These are phyloP conservation scores for Calvatia gigantea DNA, from an alignment of 768 basidiomycete species.

Conservation along the genomic window DNA sequence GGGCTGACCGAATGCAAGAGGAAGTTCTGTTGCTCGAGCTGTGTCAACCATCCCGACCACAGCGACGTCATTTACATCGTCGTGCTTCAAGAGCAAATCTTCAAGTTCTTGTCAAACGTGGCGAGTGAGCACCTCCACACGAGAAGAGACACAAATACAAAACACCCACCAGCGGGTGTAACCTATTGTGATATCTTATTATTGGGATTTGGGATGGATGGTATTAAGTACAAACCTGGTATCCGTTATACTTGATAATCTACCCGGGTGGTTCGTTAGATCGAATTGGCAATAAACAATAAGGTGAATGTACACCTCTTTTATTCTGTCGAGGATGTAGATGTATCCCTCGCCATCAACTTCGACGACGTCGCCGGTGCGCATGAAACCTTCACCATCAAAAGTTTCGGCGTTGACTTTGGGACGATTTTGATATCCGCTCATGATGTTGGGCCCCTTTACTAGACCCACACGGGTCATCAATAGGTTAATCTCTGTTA, in stretches of 20 bases:
- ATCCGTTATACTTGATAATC: slow-evolving; percentile 5
- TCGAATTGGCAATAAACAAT: neutral
- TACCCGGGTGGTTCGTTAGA: neutral
- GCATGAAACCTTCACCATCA: slow-evolving; percentile 1
- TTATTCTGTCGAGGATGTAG: slow-evolving; percentile 2
- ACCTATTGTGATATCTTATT: neutral
- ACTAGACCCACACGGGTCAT: neutral
- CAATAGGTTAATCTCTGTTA: neutral
- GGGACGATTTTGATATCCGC: neutral
- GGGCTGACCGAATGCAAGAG: neutral
- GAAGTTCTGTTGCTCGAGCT: neutral
- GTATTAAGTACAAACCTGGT: neutral
- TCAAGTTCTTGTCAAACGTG: neutral
- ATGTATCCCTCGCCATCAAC: neutral
- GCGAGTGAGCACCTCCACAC: neutral
- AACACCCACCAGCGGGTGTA: neutral
- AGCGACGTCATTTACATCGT: neutral
- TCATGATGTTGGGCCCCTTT: neutral
- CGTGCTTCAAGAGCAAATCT: neutral
- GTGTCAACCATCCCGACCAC: neutral
- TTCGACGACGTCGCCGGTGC: neutral
- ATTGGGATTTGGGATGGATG: neutral
- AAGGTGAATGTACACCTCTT: neutral
- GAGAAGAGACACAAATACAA: neutral
- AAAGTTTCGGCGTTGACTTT: slow-evolving; percentile 1